phyloP scores from a whole-genome alignment of 495 filamentous ascomycete genomes.

The Lepidopterella palustris region DNA sequence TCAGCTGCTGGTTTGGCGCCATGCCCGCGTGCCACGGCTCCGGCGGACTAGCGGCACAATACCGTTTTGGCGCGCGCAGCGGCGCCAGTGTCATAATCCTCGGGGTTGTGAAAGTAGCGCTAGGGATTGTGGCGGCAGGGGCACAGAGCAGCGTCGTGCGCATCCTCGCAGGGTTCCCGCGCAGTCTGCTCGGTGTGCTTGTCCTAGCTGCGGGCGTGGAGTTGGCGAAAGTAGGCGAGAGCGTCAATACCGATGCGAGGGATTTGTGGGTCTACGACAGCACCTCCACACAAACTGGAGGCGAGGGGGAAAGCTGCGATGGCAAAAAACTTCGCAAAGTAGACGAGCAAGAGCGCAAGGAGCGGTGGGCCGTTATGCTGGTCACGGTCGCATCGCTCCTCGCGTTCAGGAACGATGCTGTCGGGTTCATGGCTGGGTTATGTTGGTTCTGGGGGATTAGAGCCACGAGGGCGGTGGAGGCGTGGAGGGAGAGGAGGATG shows the following conservation, averaged over 20 bases:
- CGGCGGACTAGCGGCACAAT: constrained; percentile 82
- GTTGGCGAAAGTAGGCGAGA: constrained; percentile 74
- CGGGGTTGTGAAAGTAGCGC: constrained; percentile 64
- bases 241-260: constrained; percentile 63
- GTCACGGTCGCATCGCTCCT: constrained; percentile 73
- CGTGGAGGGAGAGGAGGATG: constrained; percentile 6
- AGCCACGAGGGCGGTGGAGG: constrained; percentile 10
- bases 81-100: constrained; percentile 76
- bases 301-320: constrained; percentile 1
- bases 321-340: constrained; percentile 31
- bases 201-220: constrained; percentile 84
- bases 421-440: constrained; percentile 80
- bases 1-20: constrained; percentile 82
- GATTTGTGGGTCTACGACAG: constrained; percentile 45
- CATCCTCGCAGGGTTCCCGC: constrained; percentile 65
- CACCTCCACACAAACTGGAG: too few relatives aligned
- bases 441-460: constrained; percentile 52
- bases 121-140: constrained; percentile 58
- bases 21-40: constrained; percentile 97
- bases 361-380: constrained; percentile 81
- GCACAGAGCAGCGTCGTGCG: constrained; percentile 44
- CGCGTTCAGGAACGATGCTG: constrained; percentile 82
- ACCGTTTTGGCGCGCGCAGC: constrained; percentile 82
- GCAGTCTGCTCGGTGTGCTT: constrained; percentile 72
- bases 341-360: constrained; percentile 55